These are phyloP conservation scores for Colletotrichum sp. DNA, from an alignment of 2,329 filamentous ascomycete species.

Conservation along the genomic window DNA sequence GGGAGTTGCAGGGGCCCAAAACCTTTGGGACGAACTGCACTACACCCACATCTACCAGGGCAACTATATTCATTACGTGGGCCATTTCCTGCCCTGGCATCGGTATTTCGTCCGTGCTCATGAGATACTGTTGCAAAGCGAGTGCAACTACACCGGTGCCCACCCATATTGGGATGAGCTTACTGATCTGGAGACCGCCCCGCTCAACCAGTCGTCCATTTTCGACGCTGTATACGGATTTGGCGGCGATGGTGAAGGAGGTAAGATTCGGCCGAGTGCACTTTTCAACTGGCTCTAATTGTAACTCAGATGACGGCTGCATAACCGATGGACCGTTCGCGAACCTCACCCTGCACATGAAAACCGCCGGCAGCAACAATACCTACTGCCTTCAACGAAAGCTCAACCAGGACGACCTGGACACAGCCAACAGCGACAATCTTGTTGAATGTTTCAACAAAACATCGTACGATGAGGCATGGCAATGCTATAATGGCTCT, in stretches of 20 bases:
- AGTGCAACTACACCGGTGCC: neutral
- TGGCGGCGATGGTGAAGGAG: neutral
- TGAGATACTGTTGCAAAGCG: neutral
- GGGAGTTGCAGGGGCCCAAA: neutral
- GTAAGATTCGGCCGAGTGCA: neutral
- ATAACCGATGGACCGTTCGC: neutral
- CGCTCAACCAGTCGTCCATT: neutral
- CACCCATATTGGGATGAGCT: neutral
- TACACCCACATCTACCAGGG: neutral
- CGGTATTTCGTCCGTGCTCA: neutral
- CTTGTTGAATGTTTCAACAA: neutral
- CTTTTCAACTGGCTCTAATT: neutral
- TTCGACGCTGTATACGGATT: neutral
- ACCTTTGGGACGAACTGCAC: neutral
- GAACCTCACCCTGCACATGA: neutral
- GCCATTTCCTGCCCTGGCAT: neutral
- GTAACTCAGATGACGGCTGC: neutral
- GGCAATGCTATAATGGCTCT: neutral
- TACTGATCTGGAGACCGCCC: neutral
- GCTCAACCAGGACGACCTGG: neutral
- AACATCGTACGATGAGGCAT: neutral
- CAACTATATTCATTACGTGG: neutral
- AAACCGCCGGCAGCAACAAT: neutral
- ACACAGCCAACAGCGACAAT: neutral
- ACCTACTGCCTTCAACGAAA: neutral